Base-by-base conservation (phyloP, 352 stramenopile species). In the Phytopythium montanum region DNA sequence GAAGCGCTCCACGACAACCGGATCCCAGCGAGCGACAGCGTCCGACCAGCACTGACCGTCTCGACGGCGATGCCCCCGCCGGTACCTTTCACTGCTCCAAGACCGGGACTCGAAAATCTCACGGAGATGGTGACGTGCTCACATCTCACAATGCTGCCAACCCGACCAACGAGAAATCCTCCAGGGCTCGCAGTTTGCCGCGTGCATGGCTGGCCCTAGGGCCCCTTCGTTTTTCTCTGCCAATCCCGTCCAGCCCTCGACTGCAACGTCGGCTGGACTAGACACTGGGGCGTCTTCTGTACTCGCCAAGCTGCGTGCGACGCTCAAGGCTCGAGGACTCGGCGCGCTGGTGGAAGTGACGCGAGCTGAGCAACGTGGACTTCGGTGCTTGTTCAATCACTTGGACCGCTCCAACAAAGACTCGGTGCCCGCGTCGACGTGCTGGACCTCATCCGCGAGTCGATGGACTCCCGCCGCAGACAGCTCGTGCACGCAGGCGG, bases 361-460 rank as follows among this genome's bases (percentile, higher is more conserved):
- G 23, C 72, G 87, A 13, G 28, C 71, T 89, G 25, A 92, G 80
- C 36, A 80, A 90, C 38, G 78, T 76, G 9, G 82, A 94, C 56
- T 42, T 92, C 81, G 85, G 18, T 74, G 87, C 10, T 56, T 95
- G 23, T 95, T 96, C 63, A 71, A 66, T 7, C 70, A 80, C 67
- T 78, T 97, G 54, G 91, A 97, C 64, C 42, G 50, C n/a, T 79
- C 96, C 58, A 65, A 83, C 38, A 80, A 69, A 23, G 89, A 87
- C 5, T 46, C 50, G 18, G 81, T 98, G 54, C 68, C 79, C 26
- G 69, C 95, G 45, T 68, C 89, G 44, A 91, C 28, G 93, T 94
- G 33, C 66, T 98, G 31, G 75, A 92, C 61, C 75, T 90, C 12
- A 75, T 98, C 12, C 76, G 88, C 21, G 83, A 84, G n/a, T 81